Evolutionary conservation across 2,329 filamentous ascomycete genomes (phyloP), one percentile per base, ranked within the genome.

Genomic region (Drechslerella dactyloides): DNA sequence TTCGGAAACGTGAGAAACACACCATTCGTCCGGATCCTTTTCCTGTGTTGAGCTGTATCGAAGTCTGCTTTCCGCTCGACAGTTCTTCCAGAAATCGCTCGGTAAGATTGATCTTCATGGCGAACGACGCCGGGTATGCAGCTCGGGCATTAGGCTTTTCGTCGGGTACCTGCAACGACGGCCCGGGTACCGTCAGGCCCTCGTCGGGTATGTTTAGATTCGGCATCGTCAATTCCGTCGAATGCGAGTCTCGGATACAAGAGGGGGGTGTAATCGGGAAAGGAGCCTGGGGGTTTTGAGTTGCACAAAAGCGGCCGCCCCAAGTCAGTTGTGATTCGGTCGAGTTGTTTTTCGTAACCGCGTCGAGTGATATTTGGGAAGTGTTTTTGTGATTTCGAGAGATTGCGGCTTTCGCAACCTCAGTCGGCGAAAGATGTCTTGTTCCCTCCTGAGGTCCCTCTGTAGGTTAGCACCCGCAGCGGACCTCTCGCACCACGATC

Each of bases 401-500:
- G 23, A 61, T 17, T 19, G 48, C 42, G 46, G 11, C 50, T 50
- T n/a, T 55, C 54, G 53, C 40, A 42, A 63, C 37, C 35, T n/a
- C 17, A 21, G 42, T 30, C 24, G 40, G 15, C 19, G 11, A 51
- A 23, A 53, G 19, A 53, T 15, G 10, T 46, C 11, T 52, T 52
- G 27, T 51, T 65, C 60, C 68, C 68, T 72, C 68, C 68, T 54
- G 68, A 72, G 68, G 68, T 72, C 68, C 68, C 60, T 33, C 27
- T 72, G 68, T 72, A 72, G 68, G 68, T 65, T 72, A 60, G 68
- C 60, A 72, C 68, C 68, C 60, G 68, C 68, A 72, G 68, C 52
- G 68, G 68, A 72, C 68, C 68, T 65, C 68, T 72, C 68, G 68
- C 68, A 72, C 68, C 68, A 72, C 68, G 55, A 42, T 65, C 50